phyloP scores from a whole-genome alignment of 1,284 basidiomycete species.

The Taiwanofungus camphoratus region DNA sequence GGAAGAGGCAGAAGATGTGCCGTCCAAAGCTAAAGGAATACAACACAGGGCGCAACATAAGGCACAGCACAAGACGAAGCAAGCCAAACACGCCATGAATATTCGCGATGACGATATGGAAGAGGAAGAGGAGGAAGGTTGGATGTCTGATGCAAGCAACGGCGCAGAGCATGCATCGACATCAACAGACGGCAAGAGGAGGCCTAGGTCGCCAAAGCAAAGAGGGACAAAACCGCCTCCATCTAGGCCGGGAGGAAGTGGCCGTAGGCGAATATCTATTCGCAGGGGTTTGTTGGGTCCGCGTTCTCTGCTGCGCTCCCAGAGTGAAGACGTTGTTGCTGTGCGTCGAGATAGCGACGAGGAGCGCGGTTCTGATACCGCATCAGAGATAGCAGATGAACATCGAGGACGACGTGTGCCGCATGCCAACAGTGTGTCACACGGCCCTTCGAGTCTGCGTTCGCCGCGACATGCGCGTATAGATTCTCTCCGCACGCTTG shows the following conservation, averaged over 20 bases:
- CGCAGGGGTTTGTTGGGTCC: slow-evolving; percentile 20
- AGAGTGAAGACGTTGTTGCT: slow-evolving; percentile 15
- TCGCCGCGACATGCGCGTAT: slow-evolving; percentile 25
- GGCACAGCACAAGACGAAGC: slow-evolving; percentile 3
- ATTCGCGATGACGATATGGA: not conserved
- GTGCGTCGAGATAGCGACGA: slow-evolving; percentile 1
- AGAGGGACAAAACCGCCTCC: slow-evolving; percentile 16
- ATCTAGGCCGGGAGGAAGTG: slow-evolving; percentile 9
- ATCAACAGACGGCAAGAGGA: slow-evolving; percentile 6
- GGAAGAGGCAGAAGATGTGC: slow-evolving; percentile 13
- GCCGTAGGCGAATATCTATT: slow-evolving; percentile 21
- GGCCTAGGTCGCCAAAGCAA: slow-evolving; percentile 17
- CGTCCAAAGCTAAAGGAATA: slow-evolving; percentile 15
- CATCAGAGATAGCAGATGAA: slow-evolving; percentile 16
- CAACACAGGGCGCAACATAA: slow-evolving; percentile 21
- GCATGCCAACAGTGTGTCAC: slow-evolving; percentile 4
- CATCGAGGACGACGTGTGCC: slow-evolving; percentile 14
- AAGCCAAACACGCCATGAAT: slow-evolving; percentile 3
- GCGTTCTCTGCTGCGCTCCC: slow-evolving; percentile 12
- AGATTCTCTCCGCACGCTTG: slow-evolving; percentile 28
- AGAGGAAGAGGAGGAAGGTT: slow-evolving; percentile 39
- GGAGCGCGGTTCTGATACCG: slow-evolving; percentile 2
- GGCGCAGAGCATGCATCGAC: slow-evolving; percentile 12
- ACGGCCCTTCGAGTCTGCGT: slow-evolving; percentile 12
- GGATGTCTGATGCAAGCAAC: slow-evolving; percentile 39